phyloP scores from a whole-genome alignment of 768 basidiomycete species.

The Russula lepida region DNA sequence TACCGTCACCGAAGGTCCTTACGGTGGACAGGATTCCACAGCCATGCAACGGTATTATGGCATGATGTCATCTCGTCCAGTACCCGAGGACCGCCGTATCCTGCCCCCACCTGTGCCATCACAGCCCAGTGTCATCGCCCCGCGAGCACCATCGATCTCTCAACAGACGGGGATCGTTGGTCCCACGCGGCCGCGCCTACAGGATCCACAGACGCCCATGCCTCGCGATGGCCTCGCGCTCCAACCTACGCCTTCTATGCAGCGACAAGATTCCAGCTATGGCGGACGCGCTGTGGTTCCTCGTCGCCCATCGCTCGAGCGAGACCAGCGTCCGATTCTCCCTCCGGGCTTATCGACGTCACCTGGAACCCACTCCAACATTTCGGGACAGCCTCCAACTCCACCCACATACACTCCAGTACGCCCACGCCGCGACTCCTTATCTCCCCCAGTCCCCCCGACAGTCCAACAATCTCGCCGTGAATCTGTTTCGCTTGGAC shows the following conservation, averaged over 20 bases:
- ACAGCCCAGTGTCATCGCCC: slow-evolving; percentile 7
- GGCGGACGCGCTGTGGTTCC: slow-evolving; percentile 1
- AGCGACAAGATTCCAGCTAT: slow-evolving; percentile 13
- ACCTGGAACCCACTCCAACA: background rate
- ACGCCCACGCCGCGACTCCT: slow-evolving; percentile 3
- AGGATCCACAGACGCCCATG: slow-evolving; percentile 14
- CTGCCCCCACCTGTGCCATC: slow-evolving; percentile 7
- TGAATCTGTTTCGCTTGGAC: slow-evolving; percentile 11
- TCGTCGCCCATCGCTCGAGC: slow-evolving; percentile 23
- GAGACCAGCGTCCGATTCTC: slow-evolving; percentile 26
- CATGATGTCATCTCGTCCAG: slow-evolving; percentile 17
- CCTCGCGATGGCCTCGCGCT: slow-evolving; percentile 17
- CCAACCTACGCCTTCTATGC: slow-evolving; percentile 1
- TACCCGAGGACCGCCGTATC: slow-evolving; percentile 17
- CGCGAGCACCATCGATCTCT: slow-evolving; percentile 7
- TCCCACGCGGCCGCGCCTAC: slow-evolving; percentile 6
- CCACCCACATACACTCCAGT: background rate
- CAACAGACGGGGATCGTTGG: background rate
- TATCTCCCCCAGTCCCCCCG: background rate
- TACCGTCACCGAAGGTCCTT: slow-evolving; percentile 19
- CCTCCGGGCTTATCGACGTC: slow-evolving; percentile 16
- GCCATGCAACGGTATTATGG: slow-evolving; percentile 11
- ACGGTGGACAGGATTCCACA: slow-evolving; percentile 9
- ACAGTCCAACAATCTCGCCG: slow-evolving; percentile 11
- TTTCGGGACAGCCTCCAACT: background rate